Conservation (phyloP, 805 yeast species). For the Komagataella mondaviorum region DNA sequence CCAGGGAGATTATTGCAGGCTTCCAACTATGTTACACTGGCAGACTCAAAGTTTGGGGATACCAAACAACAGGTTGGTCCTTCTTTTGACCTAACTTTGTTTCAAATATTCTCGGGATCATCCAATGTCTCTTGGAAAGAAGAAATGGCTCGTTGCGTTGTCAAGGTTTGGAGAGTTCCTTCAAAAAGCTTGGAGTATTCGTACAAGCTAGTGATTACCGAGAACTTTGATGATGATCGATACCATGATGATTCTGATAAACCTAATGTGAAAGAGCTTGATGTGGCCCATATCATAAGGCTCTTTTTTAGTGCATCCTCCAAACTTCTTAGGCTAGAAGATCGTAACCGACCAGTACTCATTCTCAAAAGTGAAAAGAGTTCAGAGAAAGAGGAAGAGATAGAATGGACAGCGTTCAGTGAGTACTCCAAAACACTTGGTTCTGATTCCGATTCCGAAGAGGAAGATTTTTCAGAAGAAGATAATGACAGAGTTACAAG, state of each 20-base stretch:
- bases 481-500: conserved; percentile 13
- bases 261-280: not conserved
- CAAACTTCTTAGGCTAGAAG: conserved; percentile 36
- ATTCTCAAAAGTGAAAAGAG: conserved; percentile 34
- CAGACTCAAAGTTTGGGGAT: conserved; percentile 17
- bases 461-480: conserved; percentile 11
- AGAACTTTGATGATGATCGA: not conserved
- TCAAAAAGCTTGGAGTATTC: conserved; percentile 51
- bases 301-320: not conserved
- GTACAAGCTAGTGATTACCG: not conserved
- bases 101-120: conserved; percentile 49
- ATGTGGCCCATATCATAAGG: not conserved
- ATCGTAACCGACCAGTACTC: conserved; percentile 49
- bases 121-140: conserved; percentile 61
- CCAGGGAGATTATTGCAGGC: conserved; percentile 61
- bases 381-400: conserved; percentile 8
- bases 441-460: conserved; percentile 8
- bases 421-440: conserved; percentile 17
- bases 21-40: conserved; percentile 26
- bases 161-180: conserved; percentile 35
- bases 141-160: conserved; percentile 43
- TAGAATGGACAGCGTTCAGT: conserved; percentile 43
- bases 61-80: conserved; percentile 39
- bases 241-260: not conserved
- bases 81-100: conserved; percentile 38